phyloP scores from a whole-genome alignment of 768 basidiomycete species.

The Megacollybia marginata region DNA sequence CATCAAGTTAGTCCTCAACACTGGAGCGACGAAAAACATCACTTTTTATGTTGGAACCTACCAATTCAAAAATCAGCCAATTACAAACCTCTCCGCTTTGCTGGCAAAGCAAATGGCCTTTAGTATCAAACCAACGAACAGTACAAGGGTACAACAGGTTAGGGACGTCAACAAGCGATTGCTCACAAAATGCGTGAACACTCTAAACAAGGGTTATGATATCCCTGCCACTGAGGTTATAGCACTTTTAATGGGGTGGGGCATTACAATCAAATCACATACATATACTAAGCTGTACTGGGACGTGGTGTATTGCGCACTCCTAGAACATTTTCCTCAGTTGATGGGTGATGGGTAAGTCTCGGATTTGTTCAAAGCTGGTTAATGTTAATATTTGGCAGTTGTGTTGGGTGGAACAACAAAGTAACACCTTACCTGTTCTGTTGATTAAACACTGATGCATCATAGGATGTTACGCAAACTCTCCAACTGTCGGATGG shows the following conservation, averaged over 20 bases:
- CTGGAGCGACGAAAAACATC: slow-evolving; percentile 22
- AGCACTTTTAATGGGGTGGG: slow-evolving; percentile 28
- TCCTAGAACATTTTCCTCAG: no score
- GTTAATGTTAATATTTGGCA: no score
- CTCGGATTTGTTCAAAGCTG: no score
- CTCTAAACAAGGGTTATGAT: slow-evolving; percentile 27
- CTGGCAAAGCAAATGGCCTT: slow-evolving; percentile 22
- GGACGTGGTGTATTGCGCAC: slow-evolving; percentile 9
- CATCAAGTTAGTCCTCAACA: slow-evolving; percentile 28
- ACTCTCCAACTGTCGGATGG: no score
- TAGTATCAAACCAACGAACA: slow-evolving; percentile 3
- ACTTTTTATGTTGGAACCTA: slow-evolving; percentile 33
- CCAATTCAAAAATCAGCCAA: slow-evolving; percentile 36
- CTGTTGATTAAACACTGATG: no score
- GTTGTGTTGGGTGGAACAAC: no score
- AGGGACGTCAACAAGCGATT: slow-evolving; percentile 18
- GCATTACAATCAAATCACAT: slow-evolving; percentile 40
- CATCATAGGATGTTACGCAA: no score
- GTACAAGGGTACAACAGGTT: slow-evolving; percentile 4
- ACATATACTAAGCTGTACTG: slow-evolving; percentile 23
- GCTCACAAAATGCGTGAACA: slow-evolving; percentile 24
- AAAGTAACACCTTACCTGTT: no score
- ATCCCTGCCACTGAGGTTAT: slow-evolving; percentile 29
- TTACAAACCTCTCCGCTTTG: no score
- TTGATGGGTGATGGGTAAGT: no score